phyloP scores from a whole-genome alignment of 495 filamentous ascomycete genomes.

The Parathielavia appendiculata region DNA sequence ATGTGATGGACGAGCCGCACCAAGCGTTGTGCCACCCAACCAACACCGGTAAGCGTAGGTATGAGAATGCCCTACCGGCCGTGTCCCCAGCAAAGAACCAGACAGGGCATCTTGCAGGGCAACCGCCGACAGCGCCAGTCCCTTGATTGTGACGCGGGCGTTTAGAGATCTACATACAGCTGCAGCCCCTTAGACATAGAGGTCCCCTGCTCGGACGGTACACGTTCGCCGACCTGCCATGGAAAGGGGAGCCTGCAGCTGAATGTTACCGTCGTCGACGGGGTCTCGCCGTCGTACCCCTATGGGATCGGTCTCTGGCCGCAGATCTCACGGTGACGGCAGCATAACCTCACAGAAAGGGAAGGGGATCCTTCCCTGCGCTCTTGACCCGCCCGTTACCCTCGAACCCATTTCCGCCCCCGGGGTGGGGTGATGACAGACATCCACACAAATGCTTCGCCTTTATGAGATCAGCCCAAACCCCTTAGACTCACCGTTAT shows the following conservation, averaged over 20 bases:
- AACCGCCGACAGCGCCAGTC: neutral
- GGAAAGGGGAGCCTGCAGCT: constrained; percentile 22
- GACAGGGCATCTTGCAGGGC: neutral
- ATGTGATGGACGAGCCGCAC: constrained; percentile 10
- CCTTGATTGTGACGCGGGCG: too few species aligned
- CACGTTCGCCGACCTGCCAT: constrained; percentile 34
- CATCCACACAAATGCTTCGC: neutral
- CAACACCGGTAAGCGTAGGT: neutral
- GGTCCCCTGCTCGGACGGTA: constrained; percentile 29
- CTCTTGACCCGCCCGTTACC: neutral
- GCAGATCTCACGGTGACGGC: constrained; percentile 13
- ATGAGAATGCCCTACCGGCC: neutral
- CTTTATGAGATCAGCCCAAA: constrained; percentile 18
- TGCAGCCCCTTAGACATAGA: constrained; percentile 25
- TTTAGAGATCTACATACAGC: constrained; percentile 1
- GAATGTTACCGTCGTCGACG: constrained; percentile 16
- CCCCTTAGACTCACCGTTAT: constrained; percentile 19
- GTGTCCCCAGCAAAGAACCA: neutral
- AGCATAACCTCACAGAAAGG: neutral
- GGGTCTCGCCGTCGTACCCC: constrained; percentile 4
- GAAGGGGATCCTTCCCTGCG: neutral
- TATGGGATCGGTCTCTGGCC: constrained; percentile 8
- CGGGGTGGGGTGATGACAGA: neutral
- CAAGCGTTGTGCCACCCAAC: neutral
- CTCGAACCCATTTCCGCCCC: neutral